A percentile compares a stretch with the other conserved stretches of the same genome.
Conservation (phyloP, 495 filamentous ascomycete species). For the Physcia stellaris region DNA sequence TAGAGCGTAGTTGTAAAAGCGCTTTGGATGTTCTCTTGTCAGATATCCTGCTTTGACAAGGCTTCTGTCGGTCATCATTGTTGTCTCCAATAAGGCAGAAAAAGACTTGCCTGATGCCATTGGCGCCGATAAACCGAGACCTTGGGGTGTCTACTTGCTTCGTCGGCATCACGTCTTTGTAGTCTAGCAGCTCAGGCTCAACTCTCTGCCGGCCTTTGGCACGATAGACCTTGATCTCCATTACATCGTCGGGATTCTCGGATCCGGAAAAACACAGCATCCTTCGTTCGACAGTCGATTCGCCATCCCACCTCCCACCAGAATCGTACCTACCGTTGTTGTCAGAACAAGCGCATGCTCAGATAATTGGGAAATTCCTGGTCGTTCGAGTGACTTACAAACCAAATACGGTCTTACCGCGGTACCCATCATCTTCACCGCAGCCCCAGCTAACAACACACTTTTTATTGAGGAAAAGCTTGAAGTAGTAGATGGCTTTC, state of each 20-base stretch:
- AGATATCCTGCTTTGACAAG: slow-evolving; percentile 22
- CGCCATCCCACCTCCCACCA: slow-evolving; percentile 1
- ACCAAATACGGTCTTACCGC: slow-evolving; percentile 29
- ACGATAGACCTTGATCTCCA: slow-evolving; percentile 26
- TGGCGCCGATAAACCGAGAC: too few relatives aligned
- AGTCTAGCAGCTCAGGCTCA: slow-evolving; percentile 12
- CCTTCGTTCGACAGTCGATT: slow-evolving; percentile 17
- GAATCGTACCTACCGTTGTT: background rate
- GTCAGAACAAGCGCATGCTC: slow-evolving; percentile 5
- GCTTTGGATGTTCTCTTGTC: slow-evolving; percentile 17
- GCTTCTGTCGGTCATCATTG: slow-evolving; percentile 11
- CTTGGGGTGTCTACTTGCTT: too few relatives aligned
- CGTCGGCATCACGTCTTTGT: slow-evolving; percentile 7
- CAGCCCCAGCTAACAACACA: slow-evolving; percentile 26
- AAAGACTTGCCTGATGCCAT: too few relatives aligned
- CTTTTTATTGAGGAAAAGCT: slow-evolving; percentile 23
- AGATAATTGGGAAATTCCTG: too few relatives aligned
- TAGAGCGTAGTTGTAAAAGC: slow-evolving; percentile 28
- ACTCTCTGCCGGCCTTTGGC: slow-evolving; percentile 22
- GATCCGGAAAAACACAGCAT: slow-evolving; percentile 19
- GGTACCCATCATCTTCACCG: slow-evolving; percentile 21
- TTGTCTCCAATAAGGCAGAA: background rate
- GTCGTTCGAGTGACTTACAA: too few relatives aligned
- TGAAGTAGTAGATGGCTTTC: slow-evolving; percentile 26
- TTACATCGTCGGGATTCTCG: slow-evolving; percentile 8